phyloP scores from a whole-genome alignment of 1,139 yeast species.

The Suhomyces taliae region DNA sequence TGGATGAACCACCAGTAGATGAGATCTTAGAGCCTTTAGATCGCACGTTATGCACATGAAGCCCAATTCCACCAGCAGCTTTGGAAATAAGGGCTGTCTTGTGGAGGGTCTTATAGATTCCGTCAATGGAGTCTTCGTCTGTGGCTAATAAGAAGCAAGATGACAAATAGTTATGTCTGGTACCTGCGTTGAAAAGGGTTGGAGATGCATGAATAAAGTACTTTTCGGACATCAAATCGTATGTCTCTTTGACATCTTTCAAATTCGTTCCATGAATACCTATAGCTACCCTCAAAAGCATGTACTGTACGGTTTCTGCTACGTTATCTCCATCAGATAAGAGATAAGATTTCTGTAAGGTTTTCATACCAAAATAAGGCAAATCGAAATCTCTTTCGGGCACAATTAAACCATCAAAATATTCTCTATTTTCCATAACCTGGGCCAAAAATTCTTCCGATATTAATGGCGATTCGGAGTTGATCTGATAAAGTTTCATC shows the following conservation, averaged over 20 bases:
- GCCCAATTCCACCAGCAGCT: constrained; percentile 90
- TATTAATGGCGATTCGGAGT: constrained; percentile 15
- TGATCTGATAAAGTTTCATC: not conserved
- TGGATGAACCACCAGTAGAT: constrained; percentile 87
- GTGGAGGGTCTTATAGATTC: constrained; percentile 83
- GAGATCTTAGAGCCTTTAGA: constrained; percentile 86
- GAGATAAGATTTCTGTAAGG: constrained; percentile 50
- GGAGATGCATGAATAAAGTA: constrained; percentile 90
- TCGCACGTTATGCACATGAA: constrained; percentile 80
- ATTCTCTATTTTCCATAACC: constrained; percentile 31
- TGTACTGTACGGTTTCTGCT: constrained; percentile 53
- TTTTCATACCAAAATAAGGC: constrained; percentile 54
- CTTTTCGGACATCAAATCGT: constrained; percentile 73
- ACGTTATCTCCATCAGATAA: constrained; percentile 33
- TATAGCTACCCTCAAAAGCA: constrained; percentile 53
- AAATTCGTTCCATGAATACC: constrained; percentile 50
- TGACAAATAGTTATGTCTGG: constrained; percentile 83
- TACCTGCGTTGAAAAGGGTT: constrained; percentile 86
- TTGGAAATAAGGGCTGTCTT: constrained; percentile 85
- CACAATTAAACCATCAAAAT: constrained; percentile 38
- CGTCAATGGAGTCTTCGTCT: constrained; percentile 90
- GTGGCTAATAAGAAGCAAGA: constrained; percentile 87
- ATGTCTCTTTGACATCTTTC: constrained; percentile 45
- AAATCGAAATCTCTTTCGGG: constrained; percentile 40
- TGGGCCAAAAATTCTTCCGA: constrained; percentile 30